These are phyloP conservation scores for Rhododendron williamsianum DNA, from an alignment of 148 eudicot species.

Conservation along the genomic window DNA sequence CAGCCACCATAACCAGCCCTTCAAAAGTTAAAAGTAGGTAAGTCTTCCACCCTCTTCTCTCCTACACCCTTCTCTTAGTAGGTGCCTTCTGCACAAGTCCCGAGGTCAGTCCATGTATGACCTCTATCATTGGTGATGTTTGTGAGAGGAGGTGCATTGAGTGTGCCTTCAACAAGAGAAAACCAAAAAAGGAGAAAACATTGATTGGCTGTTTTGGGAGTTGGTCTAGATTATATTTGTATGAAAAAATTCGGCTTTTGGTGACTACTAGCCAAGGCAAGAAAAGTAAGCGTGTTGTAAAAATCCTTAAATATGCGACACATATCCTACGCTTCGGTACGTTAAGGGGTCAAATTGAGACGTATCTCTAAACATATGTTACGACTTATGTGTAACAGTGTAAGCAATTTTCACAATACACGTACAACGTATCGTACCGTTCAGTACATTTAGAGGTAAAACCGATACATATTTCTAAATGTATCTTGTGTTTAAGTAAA, in stretches of 20 bases:
- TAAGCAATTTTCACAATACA: background rate
- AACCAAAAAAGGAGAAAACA: background rate
- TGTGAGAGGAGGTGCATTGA: background rate
- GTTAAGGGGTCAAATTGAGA: background rate
- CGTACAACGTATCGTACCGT: background rate
- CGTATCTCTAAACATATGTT: background rate
- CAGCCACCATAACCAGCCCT: background rate
- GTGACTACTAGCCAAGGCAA: background rate
- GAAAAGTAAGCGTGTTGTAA: background rate
- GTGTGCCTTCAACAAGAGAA: constrained; percentile 1
- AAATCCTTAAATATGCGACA: background rate
- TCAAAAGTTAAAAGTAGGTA: background rate
- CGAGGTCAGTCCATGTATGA: background rate
- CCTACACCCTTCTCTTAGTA: background rate
- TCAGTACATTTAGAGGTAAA: background rate
- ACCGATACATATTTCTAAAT: background rate
- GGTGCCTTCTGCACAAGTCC: background rate
- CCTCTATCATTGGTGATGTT: background rate
- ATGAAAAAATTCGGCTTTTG: background rate
- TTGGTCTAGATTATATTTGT: background rate
- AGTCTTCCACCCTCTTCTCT: background rate
- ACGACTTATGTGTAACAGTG: background rate
- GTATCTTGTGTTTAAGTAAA: background rate
- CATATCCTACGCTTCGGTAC: background rate
- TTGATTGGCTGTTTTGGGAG: background rate